phyloP scores from a whole-genome alignment of 2,329 filamentous ascomycete genomes.

The Knufia fluminis region DNA sequence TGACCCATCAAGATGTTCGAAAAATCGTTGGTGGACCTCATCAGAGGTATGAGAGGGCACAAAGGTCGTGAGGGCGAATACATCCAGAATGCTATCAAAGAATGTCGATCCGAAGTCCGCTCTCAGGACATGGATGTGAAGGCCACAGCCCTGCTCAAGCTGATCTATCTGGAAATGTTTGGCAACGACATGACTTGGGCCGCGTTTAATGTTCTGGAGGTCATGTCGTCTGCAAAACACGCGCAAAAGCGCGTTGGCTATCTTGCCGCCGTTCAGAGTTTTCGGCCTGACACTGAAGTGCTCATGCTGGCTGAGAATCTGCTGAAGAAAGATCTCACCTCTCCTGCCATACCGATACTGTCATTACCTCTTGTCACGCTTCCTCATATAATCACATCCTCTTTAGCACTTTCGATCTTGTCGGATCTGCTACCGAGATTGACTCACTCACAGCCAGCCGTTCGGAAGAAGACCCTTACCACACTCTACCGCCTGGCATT shows the following conservation, averaged over 20 bases:
- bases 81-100: conserved; percentile 83
- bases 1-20: conserved; percentile 64
- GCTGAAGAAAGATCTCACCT: conserved; percentile 73
- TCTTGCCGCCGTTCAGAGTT: conserved; percentile 89
- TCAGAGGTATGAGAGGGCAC: conserved; percentile 87
- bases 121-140: conserved; percentile 96
- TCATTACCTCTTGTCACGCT: conserved; percentile 78
- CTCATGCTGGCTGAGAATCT: conserved; percentile 95
- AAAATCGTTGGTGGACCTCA: conserved; percentile 98
- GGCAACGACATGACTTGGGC: conserved; percentile 99
- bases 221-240: conserved; percentile 95
- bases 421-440: conserved; percentile 78
- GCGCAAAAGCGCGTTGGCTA: conserved; percentile 94
- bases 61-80: conserved; percentile 94
- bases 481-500: conserved; percentile 87
- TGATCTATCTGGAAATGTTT: conserved; percentile 98
- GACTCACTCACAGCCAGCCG: conserved; percentile 71
- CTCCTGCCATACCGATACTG: conserved; percentile 63
- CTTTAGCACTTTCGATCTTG: conserved; percentile 80
- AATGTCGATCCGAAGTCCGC: conserved; percentile 88
- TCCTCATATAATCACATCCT: conserved; percentile 90
- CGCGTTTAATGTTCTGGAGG: conserved; percentile 93
- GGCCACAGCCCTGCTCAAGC: conserved; percentile 87
- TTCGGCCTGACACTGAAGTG: conserved; percentile 89
- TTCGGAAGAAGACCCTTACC: conserved; percentile 92